Conservation (phyloP, 2,329 filamentous ascomycete species). For the Monosporascus sp. region DNA sequence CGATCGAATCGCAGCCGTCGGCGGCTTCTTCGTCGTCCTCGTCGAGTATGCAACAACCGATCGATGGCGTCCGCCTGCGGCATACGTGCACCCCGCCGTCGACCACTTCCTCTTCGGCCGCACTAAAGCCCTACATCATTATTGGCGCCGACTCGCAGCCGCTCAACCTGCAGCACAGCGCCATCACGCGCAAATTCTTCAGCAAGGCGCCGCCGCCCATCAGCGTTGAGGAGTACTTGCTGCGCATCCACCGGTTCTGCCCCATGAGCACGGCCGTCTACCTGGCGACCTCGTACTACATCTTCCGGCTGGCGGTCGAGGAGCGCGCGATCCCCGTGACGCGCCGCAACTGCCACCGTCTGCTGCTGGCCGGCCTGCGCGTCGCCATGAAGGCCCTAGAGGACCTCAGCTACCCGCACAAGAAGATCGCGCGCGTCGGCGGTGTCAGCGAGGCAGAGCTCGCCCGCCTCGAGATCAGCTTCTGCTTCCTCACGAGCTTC, state of each 20-base stretch:
- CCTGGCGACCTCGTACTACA: conserved; percentile 82
- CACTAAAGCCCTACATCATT: conserved; percentile 50
- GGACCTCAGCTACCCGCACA: conserved; percentile 81
- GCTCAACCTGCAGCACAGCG: conserved; percentile 71
- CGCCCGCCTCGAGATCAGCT: conserved; percentile 80
- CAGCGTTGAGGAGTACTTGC: conserved; percentile 75
- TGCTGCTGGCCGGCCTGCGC: conserved; percentile 76
- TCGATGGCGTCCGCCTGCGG: conserved; percentile 52
- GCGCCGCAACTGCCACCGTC: conserved; percentile 75
- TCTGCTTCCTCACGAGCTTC: conserved; percentile 82
- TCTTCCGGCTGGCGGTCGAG: conserved; percentile 72
- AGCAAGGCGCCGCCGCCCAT: conserved; percentile 83
- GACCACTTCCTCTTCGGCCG: conserved; percentile 14
- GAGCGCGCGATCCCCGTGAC: conserved; percentile 78
- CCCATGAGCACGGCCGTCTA: conserved; percentile 93
- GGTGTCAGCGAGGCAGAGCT: conserved; percentile 81
- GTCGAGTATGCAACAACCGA: conserved; percentile 25
- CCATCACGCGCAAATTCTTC: conserved; percentile 89
- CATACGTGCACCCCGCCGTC: conserved; percentile 24
- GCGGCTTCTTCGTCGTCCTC: conserved; percentile 13
- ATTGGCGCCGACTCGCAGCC: conserved; percentile 67
- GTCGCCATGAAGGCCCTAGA: conserved; percentile 95
- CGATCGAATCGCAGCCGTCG: conserved; percentile 14
- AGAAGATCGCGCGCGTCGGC: conserved; percentile 78
- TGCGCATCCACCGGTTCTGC: conserved; percentile 83